Base-by-base conservation (phyloP, 345 rosid species). In the Conringia planisiliqua region DNA sequence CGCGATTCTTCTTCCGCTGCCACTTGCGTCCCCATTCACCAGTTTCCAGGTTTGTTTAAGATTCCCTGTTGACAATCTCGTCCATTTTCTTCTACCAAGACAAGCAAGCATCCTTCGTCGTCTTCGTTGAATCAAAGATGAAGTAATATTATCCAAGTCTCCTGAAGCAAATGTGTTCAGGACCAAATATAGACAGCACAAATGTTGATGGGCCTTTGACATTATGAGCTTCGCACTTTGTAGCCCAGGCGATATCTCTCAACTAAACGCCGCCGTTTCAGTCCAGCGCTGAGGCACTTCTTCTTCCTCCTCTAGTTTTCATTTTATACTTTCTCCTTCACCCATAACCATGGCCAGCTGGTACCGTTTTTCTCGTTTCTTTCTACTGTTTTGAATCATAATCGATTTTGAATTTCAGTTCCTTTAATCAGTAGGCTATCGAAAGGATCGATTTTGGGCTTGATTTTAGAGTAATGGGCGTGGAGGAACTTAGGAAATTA, bases 81-180 rank as follows among this genome's bases (percentile, higher is more conserved):
- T 56, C 72, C 76, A 47, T 71, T 66, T 71, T 71, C 77, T 65
- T 71, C 77, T 65, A 22, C 36, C 39, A 1, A 57, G 42, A 64
- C 1, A 50, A 46, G 76, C 48, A 13, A 77, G 16, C 80, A 77
- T 75, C 74, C 58, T 17, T 66, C 65, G 62, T 62, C 54, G 22
- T 18, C 16, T 51, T 36, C 51, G 16, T 48, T 16, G 3, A 13
- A 64, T 24, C 10, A 71, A 47, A 30, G 38, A 59, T 70, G 24
- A 46, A 22, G 67, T 6, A 57, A 30, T 57, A 29, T 1, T 40
- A 27, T 16, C 16, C 10, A 8, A 11, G 54, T 40, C 40, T 40
- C 3, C 50, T 2, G 33, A 18, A 17, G 6, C 26, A 58, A 71
- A 30, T 13, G 16, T 43, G 61, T 22, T 64, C 59, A 46, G 48